Conservation (phyloP, 176 grass and related monocot species). For the Hyparrhenia diplandra region DNA sequence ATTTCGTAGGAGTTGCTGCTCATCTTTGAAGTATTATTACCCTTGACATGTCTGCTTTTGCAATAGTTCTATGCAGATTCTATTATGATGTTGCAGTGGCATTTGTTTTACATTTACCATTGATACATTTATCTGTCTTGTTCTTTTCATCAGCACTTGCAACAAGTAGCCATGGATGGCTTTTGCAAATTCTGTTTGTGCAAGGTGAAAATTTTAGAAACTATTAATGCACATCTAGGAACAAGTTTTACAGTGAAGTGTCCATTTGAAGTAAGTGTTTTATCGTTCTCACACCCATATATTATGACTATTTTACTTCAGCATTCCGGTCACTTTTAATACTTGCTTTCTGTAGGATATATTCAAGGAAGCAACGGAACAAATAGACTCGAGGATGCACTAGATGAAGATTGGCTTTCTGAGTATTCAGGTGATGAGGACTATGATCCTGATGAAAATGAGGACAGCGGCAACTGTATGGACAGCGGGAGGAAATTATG, state of each 20-base stretch:
- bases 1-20: background rate
- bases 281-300: background rate
- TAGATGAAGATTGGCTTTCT: constrained; percentile 80
- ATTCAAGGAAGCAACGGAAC: constrained; percentile 78
- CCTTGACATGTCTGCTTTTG: background rate
- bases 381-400: constrained; percentile 39
- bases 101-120: background rate
- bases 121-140: constrained; percentile 30
- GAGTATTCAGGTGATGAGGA: constrained; percentile 98
- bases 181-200: constrained; percentile 89
- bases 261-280: constrained; percentile 53
- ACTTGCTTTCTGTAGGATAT: constrained; percentile 60
- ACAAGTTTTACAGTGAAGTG: constrained; percentile 57
- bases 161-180: constrained; percentile 54
- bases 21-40: background rate
- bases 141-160: constrained; percentile 43
- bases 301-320: constrained; percentile 27
- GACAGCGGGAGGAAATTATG: constrained; percentile 45
- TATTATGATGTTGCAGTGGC: background rate
- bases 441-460: constrained; percentile 78
- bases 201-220: constrained; percentile 78
- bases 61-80: background rate
- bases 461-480: constrained; percentile 41
- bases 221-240: constrained; percentile 88
- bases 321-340: constrained; percentile 5